These are phyloP conservation scores for Xylaria arbuscula DNA, from an alignment of 2,329 filamentous ascomycete genomes.

Conservation along the genomic window DNA sequence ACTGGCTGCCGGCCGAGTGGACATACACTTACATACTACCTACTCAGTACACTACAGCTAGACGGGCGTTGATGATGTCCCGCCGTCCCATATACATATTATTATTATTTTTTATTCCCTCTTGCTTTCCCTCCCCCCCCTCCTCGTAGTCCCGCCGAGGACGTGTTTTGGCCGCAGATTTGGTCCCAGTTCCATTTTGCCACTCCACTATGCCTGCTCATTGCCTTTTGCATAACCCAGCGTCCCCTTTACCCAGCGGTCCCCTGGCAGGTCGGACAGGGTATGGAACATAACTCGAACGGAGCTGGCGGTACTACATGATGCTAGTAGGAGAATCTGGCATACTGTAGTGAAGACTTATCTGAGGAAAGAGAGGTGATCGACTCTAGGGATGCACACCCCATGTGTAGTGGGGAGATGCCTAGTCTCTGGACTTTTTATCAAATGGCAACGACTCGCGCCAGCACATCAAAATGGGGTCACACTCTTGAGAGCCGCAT, in stretches of 20 bases:
- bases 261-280: conserved; percentile 49
- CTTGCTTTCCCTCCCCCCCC: conserved; percentile 31
- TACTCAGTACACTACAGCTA: conserved; percentile 18
- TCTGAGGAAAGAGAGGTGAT: conserved; percentile 58
- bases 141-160: conserved; percentile 49
- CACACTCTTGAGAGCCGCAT: conserved; percentile 76
- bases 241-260: conserved; percentile 50
- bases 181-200: conserved; percentile 57
- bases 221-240: conserved; percentile 53
- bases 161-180: conserved; percentile 54
- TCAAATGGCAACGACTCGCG: conserved; percentile 86
- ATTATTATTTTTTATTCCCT: conserved; percentile 39
- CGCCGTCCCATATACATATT: conserved; percentile 30
- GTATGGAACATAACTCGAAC: conserved; percentile 44
- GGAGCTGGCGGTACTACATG: conserved; percentile 47
- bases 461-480: conserved; percentile 89
- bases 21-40: conserved; percentile 36
- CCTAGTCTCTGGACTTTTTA: conserved; percentile 71
- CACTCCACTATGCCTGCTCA: conserved; percentile 55
- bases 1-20: conserved; percentile 46
- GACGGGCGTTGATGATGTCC: conserved; percentile 40
- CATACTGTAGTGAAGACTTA: conserved; percentile 51
- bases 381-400: conserved; percentile 59
- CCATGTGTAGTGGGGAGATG: conserved; percentile 69
- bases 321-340: conserved; percentile 46